Evolutionary conservation across 805 yeast species (phyloP), one percentile per base, ranked within the genome.

Genomic region (Clavispora phyllophila): DNA sequence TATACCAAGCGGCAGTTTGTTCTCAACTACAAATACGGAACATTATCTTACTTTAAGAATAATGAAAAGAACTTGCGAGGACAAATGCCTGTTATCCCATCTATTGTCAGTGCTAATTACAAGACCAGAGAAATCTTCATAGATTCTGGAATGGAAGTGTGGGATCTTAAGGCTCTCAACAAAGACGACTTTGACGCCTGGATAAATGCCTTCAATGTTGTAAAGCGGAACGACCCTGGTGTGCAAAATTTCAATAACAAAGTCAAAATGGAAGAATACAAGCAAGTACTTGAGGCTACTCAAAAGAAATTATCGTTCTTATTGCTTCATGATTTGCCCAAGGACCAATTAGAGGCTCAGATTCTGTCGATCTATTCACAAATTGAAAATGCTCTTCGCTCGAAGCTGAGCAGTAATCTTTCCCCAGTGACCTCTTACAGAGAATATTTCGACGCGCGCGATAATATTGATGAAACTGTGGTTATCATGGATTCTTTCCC

Each of bases 91-190:
- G 79, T 93, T 38, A 79, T 77, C 41, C 75, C 84, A 37, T 81
- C 95, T 3, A 85, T 85, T n/a, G 81, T 93, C 2, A 78, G 90
- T 43, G 96, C 95, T 0, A 83, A 83, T 53, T 72, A 78, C 20
- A 76, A 76, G 44, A 77, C 79, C 19, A 66, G 78, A 41, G 83
- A 86, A 54, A 81, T 93, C 34, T 81, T 84, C 36, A 76, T 93
- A 45, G 97, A 93, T 60, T 88, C 97, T 0, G 98, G 98, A 2
- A 82, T 91, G 80, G 98, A 91, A 60, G 81, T 86, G 9, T 91
- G 98, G 98, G 81, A 79, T 29, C 69, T 91, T 46, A 87, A 85
- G 54, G 86, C 97, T 0, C 65, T 72, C 37, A 79, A 72, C 43
- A 62, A 64, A 9, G 69, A 73, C 6, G 90, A 85, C 49, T 93